phyloP scores from a whole-genome alignment of 768 basidiomycete species.

The Termitomyces sp. region DNA sequence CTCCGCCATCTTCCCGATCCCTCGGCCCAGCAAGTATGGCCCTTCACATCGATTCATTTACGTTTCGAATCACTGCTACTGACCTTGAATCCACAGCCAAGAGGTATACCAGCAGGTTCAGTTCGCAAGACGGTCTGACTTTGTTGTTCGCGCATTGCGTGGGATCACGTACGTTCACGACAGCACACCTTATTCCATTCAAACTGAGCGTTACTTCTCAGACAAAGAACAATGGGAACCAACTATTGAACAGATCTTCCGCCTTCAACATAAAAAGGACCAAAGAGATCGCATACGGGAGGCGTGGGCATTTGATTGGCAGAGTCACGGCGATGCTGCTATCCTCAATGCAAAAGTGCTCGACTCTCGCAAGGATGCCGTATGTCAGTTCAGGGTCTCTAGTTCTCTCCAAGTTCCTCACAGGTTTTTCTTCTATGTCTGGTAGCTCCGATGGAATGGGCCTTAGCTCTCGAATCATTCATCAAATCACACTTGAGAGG shows the following conservation, averaged over 20 bases:
- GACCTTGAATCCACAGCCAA: constrained; percentile 10
- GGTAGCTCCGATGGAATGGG: constrained; percentile 22
- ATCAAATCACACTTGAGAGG: constrained; percentile 13
- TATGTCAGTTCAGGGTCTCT: constrained; percentile 13
- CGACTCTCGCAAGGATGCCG: constrained; percentile 14
- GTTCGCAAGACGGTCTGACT: constrained; percentile 8
- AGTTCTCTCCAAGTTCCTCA: background rate
- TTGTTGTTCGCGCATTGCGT: constrained; percentile 13
- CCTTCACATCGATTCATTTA: constrained; percentile 4
- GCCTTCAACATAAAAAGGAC: constrained; percentile 14
- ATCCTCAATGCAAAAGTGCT: constrained; percentile 24
- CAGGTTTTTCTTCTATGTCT: background rate
- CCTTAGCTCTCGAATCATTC: constrained; percentile 10
- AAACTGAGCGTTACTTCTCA: constrained; percentile 2
- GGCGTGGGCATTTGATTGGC: constrained; percentile 36
- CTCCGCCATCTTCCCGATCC: background rate
- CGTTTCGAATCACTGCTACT: constrained; percentile 3
- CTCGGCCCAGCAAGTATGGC: background rate
- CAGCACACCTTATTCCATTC: background rate
- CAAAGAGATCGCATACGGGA: constrained; percentile 25
- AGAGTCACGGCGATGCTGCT: constrained; percentile 31
- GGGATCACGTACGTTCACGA: constrained; percentile 11
- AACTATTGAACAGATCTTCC: constrained; percentile 22
- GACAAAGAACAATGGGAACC: constrained; percentile 38
- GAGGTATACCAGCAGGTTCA: constrained; percentile 8